Conservation (phyloP, 106 monocot species). For the Amphibolis antarctica region DNA sequence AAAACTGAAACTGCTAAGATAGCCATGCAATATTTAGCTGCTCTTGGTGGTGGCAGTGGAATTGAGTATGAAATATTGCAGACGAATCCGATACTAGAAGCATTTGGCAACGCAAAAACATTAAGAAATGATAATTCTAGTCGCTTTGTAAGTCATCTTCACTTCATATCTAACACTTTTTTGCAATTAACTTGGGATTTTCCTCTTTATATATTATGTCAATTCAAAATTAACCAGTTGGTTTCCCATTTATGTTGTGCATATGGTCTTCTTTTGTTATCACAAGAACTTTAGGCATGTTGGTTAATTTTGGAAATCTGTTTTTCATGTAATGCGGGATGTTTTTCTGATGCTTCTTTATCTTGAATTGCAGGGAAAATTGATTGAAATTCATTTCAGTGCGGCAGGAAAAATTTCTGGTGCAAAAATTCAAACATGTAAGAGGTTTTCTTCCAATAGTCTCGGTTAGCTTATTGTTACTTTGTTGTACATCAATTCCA, state of each 20-base stretch:
- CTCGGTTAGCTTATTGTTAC: background rate
- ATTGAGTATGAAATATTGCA: slow-evolving; percentile 96
- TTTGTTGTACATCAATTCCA: slow-evolving; percentile 4
- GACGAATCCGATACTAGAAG: slow-evolving; percentile 96
- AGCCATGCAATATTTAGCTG: slow-evolving; percentile 98
- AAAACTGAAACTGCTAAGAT: slow-evolving; percentile 99
- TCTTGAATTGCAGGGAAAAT: slow-evolving; percentile 60
- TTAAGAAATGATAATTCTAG: slow-evolving; percentile 94
- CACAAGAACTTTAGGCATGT: too few relatives aligned
- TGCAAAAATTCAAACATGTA: slow-evolving; percentile 96
- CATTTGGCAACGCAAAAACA: slow-evolving; percentile 98
- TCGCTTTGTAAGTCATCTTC: slow-evolving; percentile 73
- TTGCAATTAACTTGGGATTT: background rate
- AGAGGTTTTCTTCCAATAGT: slow-evolving; percentile 4
- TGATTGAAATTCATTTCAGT: slow-evolving; percentile 98
- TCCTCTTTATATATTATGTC: background rate
- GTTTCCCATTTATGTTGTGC: too few relatives aligned
- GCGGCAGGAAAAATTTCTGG: slow-evolving; percentile 85
- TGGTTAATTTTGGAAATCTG: too few relatives aligned
- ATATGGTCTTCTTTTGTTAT: too few relatives aligned
- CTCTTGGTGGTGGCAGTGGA: slow-evolving; percentile 92
- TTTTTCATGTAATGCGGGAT: background rate
- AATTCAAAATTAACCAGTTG: too few relatives aligned
- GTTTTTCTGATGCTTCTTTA: background rate
- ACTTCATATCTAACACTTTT: background rate